Base-by-base conservation (phyloP, 2,329 filamentous ascomycete species). In the Aspergillus felis region DNA sequence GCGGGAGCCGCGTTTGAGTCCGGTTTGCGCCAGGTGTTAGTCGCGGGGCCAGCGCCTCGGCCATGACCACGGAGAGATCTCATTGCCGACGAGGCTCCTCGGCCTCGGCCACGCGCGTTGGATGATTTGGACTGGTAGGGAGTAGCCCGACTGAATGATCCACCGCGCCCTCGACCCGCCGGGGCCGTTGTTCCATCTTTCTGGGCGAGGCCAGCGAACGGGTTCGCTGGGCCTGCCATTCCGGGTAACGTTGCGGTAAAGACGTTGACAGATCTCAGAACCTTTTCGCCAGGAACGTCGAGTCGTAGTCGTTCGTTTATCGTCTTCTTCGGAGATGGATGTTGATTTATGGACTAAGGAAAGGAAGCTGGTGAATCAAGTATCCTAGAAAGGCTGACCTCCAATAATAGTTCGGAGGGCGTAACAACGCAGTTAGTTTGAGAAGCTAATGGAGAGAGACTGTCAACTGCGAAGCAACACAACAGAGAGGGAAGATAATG, bases 191-290 rank as follows among this genome's bases (percentile, higher is more conserved):
- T 59, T 51, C 65, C 68, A 59, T 64, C 63, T 57, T 61, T 66
- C 57, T 70, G 69, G 54, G 61, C 61, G 32, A 65, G 63, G 52
- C 59, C 61, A 57, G 61, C 57, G 60, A 70, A 71, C 47, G 68
- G 64, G 56, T 67, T 71, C 46, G 68, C 63, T 44, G 68, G 66
- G 57, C 64, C 64, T 59, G 68, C 66, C 71, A 73, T 73, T 54
- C 61, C 71, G 64, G 62, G 66, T 65, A 61, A 49, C 55, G 57
- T 50, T 65, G 64, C 65, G 62, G 60, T 54, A 57, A 51, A 53
- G 59, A 52, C 61, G 58, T 58, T 61, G 58, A 61, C 56, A 54
- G 24, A 53, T 56, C 63, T 59, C 27, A 42, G 53, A 54, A 53
- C 56, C 65, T 61, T 55, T 57, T 54, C n/a, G 22, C 17, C 22